These are phyloP conservation scores for Triticum monococcum DNA, from an alignment of 176 grass and related monocot species.

Conservation along the genomic window DNA sequence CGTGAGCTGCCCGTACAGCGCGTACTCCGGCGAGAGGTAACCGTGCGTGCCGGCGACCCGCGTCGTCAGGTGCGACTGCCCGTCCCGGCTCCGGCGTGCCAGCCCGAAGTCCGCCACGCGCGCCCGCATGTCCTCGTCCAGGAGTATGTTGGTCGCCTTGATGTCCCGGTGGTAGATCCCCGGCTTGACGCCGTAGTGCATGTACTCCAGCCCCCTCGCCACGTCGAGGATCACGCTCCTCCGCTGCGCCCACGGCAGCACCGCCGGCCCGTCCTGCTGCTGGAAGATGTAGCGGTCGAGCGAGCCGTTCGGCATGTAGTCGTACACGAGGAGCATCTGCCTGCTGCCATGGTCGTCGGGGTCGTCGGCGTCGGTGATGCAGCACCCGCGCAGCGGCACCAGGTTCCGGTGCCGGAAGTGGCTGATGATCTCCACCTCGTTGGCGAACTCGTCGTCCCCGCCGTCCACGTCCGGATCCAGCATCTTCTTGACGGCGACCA, in stretches of 20 bases:
- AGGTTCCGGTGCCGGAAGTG: conserved; percentile 85
- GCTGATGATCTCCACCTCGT: conserved; percentile 96
- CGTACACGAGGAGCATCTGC: conserved; percentile 82
- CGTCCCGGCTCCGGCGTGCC: conserved; percentile 76
- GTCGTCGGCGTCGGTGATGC: conserved; percentile 59
- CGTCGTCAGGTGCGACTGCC: conserved; percentile 91
- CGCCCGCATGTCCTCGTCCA: conserved; percentile 71
- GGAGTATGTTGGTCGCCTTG: conserved; percentile 91
- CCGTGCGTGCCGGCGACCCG: conserved; percentile 92
- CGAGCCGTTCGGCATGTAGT: conserved; percentile 89
- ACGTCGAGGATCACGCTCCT: conserved; percentile 67
- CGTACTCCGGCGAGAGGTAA: conserved; percentile 95
- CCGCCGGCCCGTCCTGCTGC: not conserved
- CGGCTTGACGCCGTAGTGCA: conserved; percentile 91
- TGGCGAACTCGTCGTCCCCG: conserved; percentile 83
- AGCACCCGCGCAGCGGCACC: conserved; percentile 81
- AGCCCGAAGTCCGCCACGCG: conserved; percentile 84
- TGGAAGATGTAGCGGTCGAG: conserved; percentile 76
- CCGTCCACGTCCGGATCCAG: conserved; percentile 40
- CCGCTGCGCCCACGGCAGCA: conserved; percentile 61
- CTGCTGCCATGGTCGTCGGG: conserved; percentile 56
- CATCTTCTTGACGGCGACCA: conserved; percentile 88
- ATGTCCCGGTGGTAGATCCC: conserved; percentile 93
- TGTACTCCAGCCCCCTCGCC: conserved; percentile 77
- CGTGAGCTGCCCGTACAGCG: conserved; percentile 93